Evolutionary conservation across 176 grass and related monocot genomes (phyloP).

Genomic region (Avena sativa): DNA sequence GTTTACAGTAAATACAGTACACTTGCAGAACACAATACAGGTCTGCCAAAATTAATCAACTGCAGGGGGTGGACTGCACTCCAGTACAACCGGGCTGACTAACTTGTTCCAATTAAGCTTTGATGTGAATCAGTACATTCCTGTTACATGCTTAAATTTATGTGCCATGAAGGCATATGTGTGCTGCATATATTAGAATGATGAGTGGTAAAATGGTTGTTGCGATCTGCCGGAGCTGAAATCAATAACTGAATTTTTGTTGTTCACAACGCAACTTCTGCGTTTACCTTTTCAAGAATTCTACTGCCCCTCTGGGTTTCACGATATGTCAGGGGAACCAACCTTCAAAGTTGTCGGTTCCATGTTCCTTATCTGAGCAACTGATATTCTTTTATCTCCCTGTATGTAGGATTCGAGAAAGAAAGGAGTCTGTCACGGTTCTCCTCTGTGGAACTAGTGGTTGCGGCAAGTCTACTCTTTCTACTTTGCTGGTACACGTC

Average conservation of each 20-base stretch:
- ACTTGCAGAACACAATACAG: neutral
- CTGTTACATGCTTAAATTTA: neutral
- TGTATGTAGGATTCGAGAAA: slow-evolving; percentile 71
- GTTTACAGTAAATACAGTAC: neutral
- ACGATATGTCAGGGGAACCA: slow-evolving; percentile 21
- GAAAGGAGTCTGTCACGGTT: slow-evolving; percentile 85
- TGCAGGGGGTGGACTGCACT: neutral
- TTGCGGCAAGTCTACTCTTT: slow-evolving; percentile 95
- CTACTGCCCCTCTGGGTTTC: neutral
- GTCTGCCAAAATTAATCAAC: neutral
- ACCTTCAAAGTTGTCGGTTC: neutral
- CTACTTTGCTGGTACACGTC: slow-evolving; percentile 79
- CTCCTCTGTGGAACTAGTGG: slow-evolving; percentile 95
- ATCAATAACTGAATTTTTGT: neutral
- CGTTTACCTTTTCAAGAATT: neutral
- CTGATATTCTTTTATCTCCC: slow-evolving; percentile 25
- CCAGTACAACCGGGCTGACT: no score
- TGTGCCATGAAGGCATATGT: neutral
- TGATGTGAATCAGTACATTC: neutral
- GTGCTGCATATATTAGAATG: neutral
- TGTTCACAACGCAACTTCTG: neutral
- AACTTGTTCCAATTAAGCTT: neutral
- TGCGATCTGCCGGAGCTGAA: neutral
- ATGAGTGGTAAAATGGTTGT: slow-evolving; percentile 8
- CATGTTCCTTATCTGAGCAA: neutral